Evolutionary conservation across 768 basidiomycete species (phyloP).

Genomic region (Dacryopinax spathularia): DNA sequence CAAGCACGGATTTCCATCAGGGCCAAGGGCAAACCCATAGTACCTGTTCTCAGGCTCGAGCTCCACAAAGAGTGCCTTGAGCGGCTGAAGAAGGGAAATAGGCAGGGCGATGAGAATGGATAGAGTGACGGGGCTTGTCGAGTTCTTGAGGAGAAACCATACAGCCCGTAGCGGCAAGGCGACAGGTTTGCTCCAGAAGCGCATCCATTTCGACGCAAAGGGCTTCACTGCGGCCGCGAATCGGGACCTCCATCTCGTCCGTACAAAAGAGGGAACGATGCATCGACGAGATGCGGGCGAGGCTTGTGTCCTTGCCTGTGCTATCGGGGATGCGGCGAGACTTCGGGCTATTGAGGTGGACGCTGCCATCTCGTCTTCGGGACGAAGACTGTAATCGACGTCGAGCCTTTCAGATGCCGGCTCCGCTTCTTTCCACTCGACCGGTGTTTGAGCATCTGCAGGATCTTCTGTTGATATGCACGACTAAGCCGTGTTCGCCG

Average conservation of each 20-base stretch:
- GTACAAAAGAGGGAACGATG: background rate
- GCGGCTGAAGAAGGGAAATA: slow-evolving; percentile 27
- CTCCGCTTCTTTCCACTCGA: too few relatives aligned
- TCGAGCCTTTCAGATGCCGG: too few relatives aligned
- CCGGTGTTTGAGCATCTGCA: too few relatives aligned
- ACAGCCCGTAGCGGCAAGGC: background rate
- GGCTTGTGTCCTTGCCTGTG: too few relatives aligned
- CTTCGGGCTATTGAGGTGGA: too few relatives aligned
- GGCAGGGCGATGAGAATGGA: slow-evolving; percentile 29
- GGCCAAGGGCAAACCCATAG: slow-evolving; percentile 25
- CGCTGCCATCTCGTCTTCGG: too few relatives aligned
- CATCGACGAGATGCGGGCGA: background rate
- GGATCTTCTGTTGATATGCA: too few relatives aligned
- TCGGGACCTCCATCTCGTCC: background rate
- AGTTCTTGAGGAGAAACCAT: background rate
- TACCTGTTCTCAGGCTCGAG: slow-evolving; percentile 23
- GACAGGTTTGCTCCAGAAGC: background rate
- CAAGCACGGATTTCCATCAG: slow-evolving; percentile 32
- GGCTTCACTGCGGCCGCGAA: background rate
- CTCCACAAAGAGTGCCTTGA: slow-evolving; percentile 32
- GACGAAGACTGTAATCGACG: too few relatives aligned
- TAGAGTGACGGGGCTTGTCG: slow-evolving; percentile 25
- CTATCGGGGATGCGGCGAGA: too few relatives aligned
- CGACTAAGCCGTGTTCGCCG: too few relatives aligned
- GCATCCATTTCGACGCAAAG: background rate